These are phyloP conservation scores for Candida takata DNA, from an alignment of 805 yeast genomes.

Conservation along the genomic window DNA sequence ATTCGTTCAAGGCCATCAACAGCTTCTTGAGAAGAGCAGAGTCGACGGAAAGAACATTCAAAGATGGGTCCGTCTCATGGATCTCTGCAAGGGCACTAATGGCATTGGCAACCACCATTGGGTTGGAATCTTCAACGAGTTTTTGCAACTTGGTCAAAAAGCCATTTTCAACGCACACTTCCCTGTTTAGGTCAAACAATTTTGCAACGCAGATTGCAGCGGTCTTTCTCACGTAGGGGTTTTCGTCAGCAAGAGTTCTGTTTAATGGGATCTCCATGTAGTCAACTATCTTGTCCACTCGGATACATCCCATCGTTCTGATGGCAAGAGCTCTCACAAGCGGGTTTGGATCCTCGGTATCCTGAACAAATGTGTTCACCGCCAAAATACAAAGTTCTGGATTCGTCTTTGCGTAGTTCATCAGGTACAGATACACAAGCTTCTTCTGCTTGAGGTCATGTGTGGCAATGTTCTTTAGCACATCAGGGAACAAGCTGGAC, in stretches of 20 bases:
- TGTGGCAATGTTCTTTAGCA: slow-evolving; percentile 92
- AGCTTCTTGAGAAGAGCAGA: slow-evolving; percentile 48
- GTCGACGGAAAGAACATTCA: slow-evolving; percentile 37
- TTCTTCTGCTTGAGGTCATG: slow-evolving; percentile 95
- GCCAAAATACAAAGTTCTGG: slow-evolving; percentile 95
- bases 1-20: slow-evolving; percentile 83
- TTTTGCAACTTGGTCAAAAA: slow-evolving; percentile 62
- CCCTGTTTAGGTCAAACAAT: slow-evolving; percentile 76
- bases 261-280: slow-evolving; percentile 87
- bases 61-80: slow-evolving; percentile 53
- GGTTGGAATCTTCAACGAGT: slow-evolving; percentile 79
- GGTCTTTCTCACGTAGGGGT: slow-evolving; percentile 95
- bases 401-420: slow-evolving; percentile 95
- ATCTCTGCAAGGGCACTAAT: slow-evolving; percentile 82
- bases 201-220: slow-evolving; percentile 98
- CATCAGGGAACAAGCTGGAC: slow-evolving; percentile 90
- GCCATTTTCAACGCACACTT: slow-evolving; percentile 80
- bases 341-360: slow-evolving; percentile 95
- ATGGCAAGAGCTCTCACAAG: slow-evolving; percentile 92
- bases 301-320: slow-evolving; percentile 96
- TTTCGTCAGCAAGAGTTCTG: slow-evolving; percentile 81
- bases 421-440: slow-evolving; percentile 85
- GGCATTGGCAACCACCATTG: slow-evolving; percentile 96
- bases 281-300: slow-evolving; percentile 93
- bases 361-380: slow-evolving; percentile 92